Evolutionary conservation across 306 rosid genomes (phyloP), one percentile per base, ranked within the genome.

Genomic region (Arachis hypogaea): DNA sequence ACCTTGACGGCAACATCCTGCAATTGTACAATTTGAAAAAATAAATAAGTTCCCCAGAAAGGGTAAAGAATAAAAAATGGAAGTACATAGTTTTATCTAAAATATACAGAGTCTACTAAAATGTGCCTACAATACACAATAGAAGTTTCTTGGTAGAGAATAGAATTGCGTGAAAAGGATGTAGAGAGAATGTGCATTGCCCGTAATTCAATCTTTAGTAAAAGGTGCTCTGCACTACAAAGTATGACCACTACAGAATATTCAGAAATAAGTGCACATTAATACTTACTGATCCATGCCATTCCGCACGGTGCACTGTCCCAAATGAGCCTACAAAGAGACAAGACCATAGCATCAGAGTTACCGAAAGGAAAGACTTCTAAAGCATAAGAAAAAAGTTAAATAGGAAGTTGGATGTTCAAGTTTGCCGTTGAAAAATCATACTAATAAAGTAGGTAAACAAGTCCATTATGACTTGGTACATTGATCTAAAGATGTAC

Each of bases 1-100:
- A 94, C 97, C 82, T 94, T 94, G 61, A 94, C 99, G 10, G 99
- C 99, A 75, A 94, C 99, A 68, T 94, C 99, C 97, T 94, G 86
- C 76, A 79, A 66, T 72, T 63, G 45, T 94, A 85, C 76, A 79
- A 66, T 72, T 66, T 51, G 38, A 75, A 56, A n/a, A 63, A 40
- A 9, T 4, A 75, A 43, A 65, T 44, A 40, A 14, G 62, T 12
- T 68, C n/a, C 28, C 74, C 11, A 43, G 9, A 30, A 42, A 6
- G 29, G 10, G 38, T 38, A 62, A 58, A 3, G 40, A 12, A 7
- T 42, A 16, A 10, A 68, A 7, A 14, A 29, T 18, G 3, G 46
- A 5, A 74, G 43, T 36, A 40, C 9, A 44, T 70, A 28, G 14
- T 41, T 7, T 42, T 68, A 38, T 43, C 7, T 43, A 43, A 43